Evolutionary conservation across 2,329 filamentous ascomycete species (phyloP).

Genomic region (Pyrenophora tritici-repentis): DNA sequence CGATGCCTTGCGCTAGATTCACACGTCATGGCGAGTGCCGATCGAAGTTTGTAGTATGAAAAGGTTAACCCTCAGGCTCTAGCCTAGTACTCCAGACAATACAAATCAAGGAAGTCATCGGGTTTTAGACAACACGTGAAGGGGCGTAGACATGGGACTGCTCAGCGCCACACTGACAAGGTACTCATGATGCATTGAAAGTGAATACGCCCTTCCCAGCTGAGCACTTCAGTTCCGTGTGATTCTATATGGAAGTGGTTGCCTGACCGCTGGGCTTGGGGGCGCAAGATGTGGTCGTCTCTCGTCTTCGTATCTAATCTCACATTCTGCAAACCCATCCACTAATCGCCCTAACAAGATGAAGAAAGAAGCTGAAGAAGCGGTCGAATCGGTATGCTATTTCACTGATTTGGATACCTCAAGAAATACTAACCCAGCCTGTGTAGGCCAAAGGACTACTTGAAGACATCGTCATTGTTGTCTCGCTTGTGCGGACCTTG

Average conservation of each 20-base stretch:
- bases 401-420: not conserved
- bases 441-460: constrained; percentile 32
- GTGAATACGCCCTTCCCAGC: constrained; percentile 13
- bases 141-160: constrained; percentile 8
- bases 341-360: constrained; percentile 8
- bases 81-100: not conserved
- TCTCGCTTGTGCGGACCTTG: constrained; percentile 37
- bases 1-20: too few relatives aligned
- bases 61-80: not conserved
- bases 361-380: constrained; percentile 25
- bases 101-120: constrained; percentile 1
- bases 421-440: constrained; percentile 6
- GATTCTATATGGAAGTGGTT: constrained; percentile 12
- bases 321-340: not conserved
- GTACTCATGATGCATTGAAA: constrained; percentile 13
- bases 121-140: constrained; percentile 9
- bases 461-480: constrained; percentile 34
- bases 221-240: constrained; percentile 7
- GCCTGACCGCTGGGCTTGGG: constrained; percentile 10
- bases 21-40: too few relatives aligned
- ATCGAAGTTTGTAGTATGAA: not conserved
- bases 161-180: not conserved
- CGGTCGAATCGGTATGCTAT: constrained; percentile 19
- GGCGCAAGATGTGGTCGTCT: constrained; percentile 1
- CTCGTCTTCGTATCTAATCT: not conserved